Conservation (phyloP, 352 stramenopile species). For the Halophytophthora batemanensis region DNA sequence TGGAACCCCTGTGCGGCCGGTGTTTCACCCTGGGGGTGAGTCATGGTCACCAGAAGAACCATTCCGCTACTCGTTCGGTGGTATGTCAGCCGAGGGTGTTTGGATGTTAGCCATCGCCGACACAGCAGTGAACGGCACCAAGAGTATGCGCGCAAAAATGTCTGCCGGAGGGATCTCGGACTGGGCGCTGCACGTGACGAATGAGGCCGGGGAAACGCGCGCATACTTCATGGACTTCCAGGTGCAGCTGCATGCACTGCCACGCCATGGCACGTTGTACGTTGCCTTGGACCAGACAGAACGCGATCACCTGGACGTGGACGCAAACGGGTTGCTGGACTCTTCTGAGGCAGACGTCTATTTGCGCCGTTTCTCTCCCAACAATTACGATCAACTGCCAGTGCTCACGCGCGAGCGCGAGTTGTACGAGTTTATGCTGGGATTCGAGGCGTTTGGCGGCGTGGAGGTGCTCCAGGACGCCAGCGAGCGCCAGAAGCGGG, state of each 20-base stretch:
- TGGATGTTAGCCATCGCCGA: constrained; percentile 67
- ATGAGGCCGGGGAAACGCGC: constrained; percentile 43
- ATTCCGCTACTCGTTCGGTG: constrained; percentile 46
- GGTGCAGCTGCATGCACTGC: constrained; percentile 56
- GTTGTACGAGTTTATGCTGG: constrained; percentile 45
- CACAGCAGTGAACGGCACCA: constrained; percentile 10
- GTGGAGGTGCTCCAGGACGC: constrained; percentile 48
- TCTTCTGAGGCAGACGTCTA: constrained; percentile 51
- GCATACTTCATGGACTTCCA: constrained; percentile 71
- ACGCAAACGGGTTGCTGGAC: constrained; percentile 57
- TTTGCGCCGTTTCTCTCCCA: constrained; percentile 45
- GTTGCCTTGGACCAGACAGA: constrained; percentile 51
- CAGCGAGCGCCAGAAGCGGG: constrained; percentile 48
- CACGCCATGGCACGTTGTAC: constrained; percentile 67
- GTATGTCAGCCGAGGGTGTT: constrained; percentile 42
- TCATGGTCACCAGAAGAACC: constrained; percentile 68
- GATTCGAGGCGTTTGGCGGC: constrained; percentile 38
- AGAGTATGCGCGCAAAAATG: constrained; percentile 10
- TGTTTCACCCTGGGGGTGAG: constrained; percentile 40
- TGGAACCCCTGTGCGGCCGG: constrained; percentile 46
- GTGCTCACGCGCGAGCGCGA: constrained; percentile 33
- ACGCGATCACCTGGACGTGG: constrained; percentile 57
- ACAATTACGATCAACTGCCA: constrained; percentile 42
- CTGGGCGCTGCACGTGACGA: constrained; percentile 67
- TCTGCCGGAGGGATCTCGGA: constrained; percentile 64